Base-by-base conservation (phyloP, 1,284 basidiomycete species). In the Schizophyllum commune region DNA sequence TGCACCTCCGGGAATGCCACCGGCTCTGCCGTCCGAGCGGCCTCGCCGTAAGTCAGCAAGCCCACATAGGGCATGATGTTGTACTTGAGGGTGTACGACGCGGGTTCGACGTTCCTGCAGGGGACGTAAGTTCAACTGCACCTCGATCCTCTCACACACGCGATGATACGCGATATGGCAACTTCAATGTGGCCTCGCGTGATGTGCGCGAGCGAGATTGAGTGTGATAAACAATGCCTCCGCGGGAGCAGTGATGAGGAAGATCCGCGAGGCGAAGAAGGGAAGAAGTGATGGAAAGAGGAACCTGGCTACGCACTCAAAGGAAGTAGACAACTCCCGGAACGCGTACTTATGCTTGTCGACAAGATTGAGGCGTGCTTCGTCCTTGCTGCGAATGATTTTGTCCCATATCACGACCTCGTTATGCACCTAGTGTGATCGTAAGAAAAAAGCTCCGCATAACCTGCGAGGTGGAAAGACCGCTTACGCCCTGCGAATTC, bases 31-130 rank as follows among this genome's bases (percentile, higher is more conserved):
- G 87, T 89, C 65, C 81, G 81, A 52, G 82, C 87, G 8, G 84
- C 89, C 68, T 89, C 86, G 20, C 92, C 92, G 61, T 87, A 90
- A 4, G 83, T 86, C 55, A 96, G 78, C 51, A 84, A 66, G 5
- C 94, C 94, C 15, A 96, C 90, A 68, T 90, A 86, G 13, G 94
- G 94, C 92, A 96, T 96, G 27, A 93, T 72, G 68, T 96, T 95
- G 76, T 94, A 96, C 70, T 90, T 90, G 56, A 96, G 80, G 0
- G 83, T 78, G 71, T 93, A 96, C 62, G 84, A 76, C 5, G 86
- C 86, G 15, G 88, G 78, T 11, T 82, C 75, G 51, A 81, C 79
- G 67, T 86, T 82, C 70, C 91, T 92, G 57, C 59, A 52, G 27
- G 27, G 27, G 27, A 27, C 27, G 27, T 27, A 27, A 27, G 27